Base-by-base conservation (phyloP, 2,329 filamentous ascomycete genomes). In the Phyllosticta capitalensis region DNA sequence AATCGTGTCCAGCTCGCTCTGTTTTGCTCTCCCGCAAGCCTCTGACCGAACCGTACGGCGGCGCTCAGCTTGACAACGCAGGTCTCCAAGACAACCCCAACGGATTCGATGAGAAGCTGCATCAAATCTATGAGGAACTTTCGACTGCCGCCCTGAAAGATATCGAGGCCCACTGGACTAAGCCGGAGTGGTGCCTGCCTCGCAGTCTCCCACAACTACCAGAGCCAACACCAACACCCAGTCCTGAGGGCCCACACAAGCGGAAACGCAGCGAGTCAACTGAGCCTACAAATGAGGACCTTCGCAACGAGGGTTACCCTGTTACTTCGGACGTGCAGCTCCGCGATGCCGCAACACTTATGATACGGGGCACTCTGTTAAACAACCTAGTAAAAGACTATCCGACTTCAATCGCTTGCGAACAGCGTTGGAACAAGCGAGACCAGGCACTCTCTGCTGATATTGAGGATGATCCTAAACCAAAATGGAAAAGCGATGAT, bases 1-100 rank as follows among this genome's bases (percentile, higher is more conserved):
- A 73, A 6, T 72, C 71, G 28, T 65, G 75, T 33, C 61, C 65
- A 21, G 69, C 73, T 69, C 60, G 66, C 66, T 63, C 78, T 76
- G 60, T 72, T 70, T 66, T 76, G 67, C 61, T 78, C 22, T 84
- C 82, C 7, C 74, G 70, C 14, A 20, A 64, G 9, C 76, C 83
- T 1, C 63, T 78, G 2, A 61, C 75, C 50, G 61, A 64, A 12
- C 81, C 83, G 1, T 84, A 79, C 63, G 52, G 50, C 20, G 54
- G 12, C 7, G 19, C 51, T 9, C 45, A 48, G 38, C 28, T 2
- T 20, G 10, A 45, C 5, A 50, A 24, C 12, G n/a, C 52, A n/a
- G 9, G 9, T 9, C 30, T 45, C 14, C 5, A n/a, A 5, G 49
- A 10, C 6, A 30, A 10, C 12, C 17, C 49, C 26, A 24, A 50